These are phyloP conservation scores for Hymenoscyphus salicellus DNA, from an alignment of 2,329 filamentous ascomycete species.

Conservation along the genomic window DNA sequence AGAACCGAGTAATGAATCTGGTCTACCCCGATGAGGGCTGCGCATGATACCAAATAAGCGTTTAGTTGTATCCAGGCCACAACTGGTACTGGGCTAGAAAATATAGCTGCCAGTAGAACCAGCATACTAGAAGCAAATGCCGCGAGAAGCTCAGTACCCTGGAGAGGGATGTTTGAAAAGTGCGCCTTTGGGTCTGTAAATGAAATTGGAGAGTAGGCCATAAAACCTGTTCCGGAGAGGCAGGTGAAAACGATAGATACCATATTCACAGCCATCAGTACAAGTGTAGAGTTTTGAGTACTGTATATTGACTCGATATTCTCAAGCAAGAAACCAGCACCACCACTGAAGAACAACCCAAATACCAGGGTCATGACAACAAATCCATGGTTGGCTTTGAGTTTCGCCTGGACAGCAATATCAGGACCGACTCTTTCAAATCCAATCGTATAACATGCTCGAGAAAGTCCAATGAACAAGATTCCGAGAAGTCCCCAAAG, in stretches of 20 bases:
- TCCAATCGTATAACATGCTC: conserved; percentile 24
- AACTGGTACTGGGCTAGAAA: conserved; percentile 19
- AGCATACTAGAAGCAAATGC: conserved; percentile 20
- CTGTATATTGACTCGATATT: conserved; percentile 11
- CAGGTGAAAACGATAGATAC: conserved; percentile 16
- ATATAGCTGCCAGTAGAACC: conserved; percentile 18
- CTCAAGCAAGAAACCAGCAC: conserved; percentile 16
- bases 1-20: conserved; percentile 14
- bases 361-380: conserved; percentile 26
- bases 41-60: conserved; percentile 18
- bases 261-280: conserved; percentile 19
- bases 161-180: conserved; percentile 15
- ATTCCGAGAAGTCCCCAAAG: conserved; percentile 23
- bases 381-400: conserved; percentile 24
- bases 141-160: conserved; percentile 11
- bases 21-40: conserved; percentile 16
- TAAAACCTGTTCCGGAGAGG: conserved; percentile 22
- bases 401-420: conserved; percentile 12
- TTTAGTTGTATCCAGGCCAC: conserved; percentile 24
- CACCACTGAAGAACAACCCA: conserved; percentile 23
- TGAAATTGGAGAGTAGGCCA: conserved; percentile 26
- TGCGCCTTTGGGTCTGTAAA: conserved; percentile 16
- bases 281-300: conserved; percentile 12
- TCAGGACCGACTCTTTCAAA: conserved; percentile 18
- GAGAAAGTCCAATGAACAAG: conserved; percentile 23